Evolutionary conservation across 169 alveolate species (phyloP).

Genomic region (Plasmodium vivax): DNA sequence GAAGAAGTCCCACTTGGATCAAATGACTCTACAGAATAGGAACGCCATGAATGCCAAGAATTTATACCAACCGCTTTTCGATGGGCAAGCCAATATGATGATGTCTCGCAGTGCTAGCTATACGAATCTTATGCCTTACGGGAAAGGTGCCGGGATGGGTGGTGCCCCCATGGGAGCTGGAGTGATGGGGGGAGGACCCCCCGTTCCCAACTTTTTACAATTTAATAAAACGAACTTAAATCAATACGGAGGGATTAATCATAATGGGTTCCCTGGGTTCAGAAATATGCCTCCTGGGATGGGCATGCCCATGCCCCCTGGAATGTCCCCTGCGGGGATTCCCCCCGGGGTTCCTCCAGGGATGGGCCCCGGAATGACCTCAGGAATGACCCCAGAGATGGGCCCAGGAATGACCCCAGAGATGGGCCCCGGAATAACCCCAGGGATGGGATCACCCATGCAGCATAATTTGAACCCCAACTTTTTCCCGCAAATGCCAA

Average conservation of each 20-base stretch:
- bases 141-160: not conserved
- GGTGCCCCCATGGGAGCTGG: not conserved
- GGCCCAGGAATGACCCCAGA: no score
- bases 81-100: conserved; percentile 11
- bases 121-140: conserved; percentile 33
- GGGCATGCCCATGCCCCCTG: conserved; percentile 13
- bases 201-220: conserved; percentile 19
- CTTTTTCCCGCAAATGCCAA: conserved; percentile 52
- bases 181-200: not conserved
- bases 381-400: no score
- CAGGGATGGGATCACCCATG: conserved; percentile 3
- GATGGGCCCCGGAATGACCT: no score
- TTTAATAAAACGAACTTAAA: conserved; percentile 44
- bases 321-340: not conserved
- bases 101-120: conserved; percentile 62
- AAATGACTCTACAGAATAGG: conserved; percentile 16
- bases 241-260: not conserved
- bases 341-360: not conserved
- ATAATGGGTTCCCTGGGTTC: not conserved
- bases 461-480: conserved; percentile 16
- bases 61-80: conserved; percentile 49
- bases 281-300: conserved; percentile 10
- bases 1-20: conserved; percentile 42
- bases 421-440: no score
- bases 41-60: conserved; percentile 11